Base-by-base conservation (phyloP, 345 rosid genomes). In the Sapria himalayana region DNA sequence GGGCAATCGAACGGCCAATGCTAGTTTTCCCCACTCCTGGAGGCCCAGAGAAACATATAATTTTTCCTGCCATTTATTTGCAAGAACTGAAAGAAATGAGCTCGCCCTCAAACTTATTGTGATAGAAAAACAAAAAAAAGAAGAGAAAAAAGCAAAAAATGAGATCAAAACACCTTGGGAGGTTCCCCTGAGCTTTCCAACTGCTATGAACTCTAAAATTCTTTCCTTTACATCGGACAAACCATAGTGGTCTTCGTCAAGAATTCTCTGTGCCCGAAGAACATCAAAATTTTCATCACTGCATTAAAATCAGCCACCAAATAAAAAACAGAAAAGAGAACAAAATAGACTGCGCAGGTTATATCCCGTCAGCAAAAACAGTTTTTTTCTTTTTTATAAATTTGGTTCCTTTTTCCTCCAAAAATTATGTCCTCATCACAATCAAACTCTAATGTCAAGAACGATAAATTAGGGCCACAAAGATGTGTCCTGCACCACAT, bases 1-100 rank as follows among this genome's bases (percentile, higher is more conserved):
- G 92, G 23, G 99, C 95, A 66, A 91, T 75, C 29, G 99, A 91
- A 29, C 92, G 86, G 14, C 95, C 99, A 42, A 91, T 91, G 65
- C 99, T 91, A 49, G 99, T 91, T 75, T 91, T 91, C 17, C 99
- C 99, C 36, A 91, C 99, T 48, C 99, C 99, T 39, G 99, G 99
- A 34, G 99, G 99, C 1, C 99, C 99, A 25, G 99, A 84, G 33
- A 91, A 78, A 65, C 99, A 84, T 49, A 91, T 80, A 41, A 91
- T 84, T 80, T 91, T 91, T 43, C 99, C 99, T 91, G 81, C 33
- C 34, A 52, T 7, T 32, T 23, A 55, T 43, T 34, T 43, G 46
- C 16, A 56, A 39, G 35, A 48, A 9, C 41, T 55, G n/a, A n/a
- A n/a, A n/a, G n/a, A n/a, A n/a, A n/a, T n/a, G n/a, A n/a, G n/a